Evolutionary conservation across 1,284 basidiomycete species (phyloP).

Genomic region (Rhodotorula sp.): DNA sequence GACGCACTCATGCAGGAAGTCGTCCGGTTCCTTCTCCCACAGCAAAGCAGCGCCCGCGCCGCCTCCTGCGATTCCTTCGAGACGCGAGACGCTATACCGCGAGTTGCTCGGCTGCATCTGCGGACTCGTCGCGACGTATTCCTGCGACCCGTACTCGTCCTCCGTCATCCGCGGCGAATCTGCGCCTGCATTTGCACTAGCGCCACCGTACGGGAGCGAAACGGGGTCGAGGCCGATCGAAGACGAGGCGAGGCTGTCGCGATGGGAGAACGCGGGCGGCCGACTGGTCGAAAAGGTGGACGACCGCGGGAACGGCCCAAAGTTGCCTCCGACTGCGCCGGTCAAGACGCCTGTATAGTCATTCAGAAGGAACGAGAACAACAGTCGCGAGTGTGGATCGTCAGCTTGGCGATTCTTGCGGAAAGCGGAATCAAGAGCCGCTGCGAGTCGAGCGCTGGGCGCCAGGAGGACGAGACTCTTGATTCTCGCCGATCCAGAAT

Average conservation of each 20-base stretch:
- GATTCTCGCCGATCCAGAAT: neutral
- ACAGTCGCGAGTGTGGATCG: too few species aligned
- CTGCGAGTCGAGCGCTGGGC: neutral
- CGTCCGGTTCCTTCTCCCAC: constrained; percentile 44
- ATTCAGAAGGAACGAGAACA: neutral
- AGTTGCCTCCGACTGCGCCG: constrained; percentile 34
- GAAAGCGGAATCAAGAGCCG: neutral
- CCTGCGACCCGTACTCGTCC: constrained; percentile 13
- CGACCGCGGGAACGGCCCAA: constrained; percentile 36
- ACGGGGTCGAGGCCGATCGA: constrained; percentile 34
- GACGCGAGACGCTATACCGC: constrained; percentile 22
- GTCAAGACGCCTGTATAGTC: constrained; percentile 29
- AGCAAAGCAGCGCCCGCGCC: constrained; percentile 29
- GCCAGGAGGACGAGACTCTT: neutral
- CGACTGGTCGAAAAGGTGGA: constrained; percentile 29
- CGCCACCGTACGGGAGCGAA: constrained; percentile 7
- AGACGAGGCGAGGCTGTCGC: constrained; percentile 36
- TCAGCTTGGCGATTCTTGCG: neutral
- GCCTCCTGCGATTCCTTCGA: constrained; percentile 25
- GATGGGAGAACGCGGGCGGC: constrained; percentile 23
- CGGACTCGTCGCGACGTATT: constrained; percentile 1
- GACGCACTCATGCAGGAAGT: constrained; percentile 38
- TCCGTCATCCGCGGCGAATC: constrained; percentile 20
- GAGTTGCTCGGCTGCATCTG: constrained; percentile 13
- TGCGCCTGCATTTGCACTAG: neutral